A percentile compares a stretch with the other conserved stretches of the same genome.
phyloP scores from a whole-genome alignment of 2,329 filamentous ascomycete genomes.

The Fusarium sp. region DNA sequence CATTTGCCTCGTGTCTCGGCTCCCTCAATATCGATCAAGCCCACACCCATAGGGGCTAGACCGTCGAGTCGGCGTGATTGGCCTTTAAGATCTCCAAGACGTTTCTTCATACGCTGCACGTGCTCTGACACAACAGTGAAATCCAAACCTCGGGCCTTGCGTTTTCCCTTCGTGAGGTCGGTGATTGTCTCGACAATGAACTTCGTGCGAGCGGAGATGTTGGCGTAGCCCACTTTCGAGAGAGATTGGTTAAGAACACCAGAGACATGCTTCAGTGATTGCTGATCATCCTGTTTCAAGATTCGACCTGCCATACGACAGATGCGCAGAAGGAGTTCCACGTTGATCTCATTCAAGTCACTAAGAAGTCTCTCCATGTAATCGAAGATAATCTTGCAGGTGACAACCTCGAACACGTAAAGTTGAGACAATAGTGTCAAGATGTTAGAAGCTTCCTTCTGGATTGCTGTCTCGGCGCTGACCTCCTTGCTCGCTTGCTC shows the following conservation, averaged over 20 bases:
- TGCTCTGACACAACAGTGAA: conserved; percentile 83
- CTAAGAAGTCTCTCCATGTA: conserved; percentile 83
- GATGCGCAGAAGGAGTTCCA: conserved; percentile 86
- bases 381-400: conserved; percentile 87
- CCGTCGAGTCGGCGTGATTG: conserved; percentile 72
- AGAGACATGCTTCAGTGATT: conserved; percentile 89
- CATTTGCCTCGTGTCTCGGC: conserved; percentile 92
- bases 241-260: conserved; percentile 80
- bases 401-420: conserved; percentile 92
- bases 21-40: conserved; percentile 83
- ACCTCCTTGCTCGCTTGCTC: conserved; percentile 56
- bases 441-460: conserved; percentile 72
- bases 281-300: conserved; percentile 88
- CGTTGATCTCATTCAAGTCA: conserved; percentile 84
- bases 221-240: conserved; percentile 73
- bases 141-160: conserved; percentile 79
- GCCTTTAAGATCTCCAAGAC: conserved; percentile 79
- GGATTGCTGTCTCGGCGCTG: conserved; percentile 55
- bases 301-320: conserved; percentile 86
- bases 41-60: conserved; percentile 84
- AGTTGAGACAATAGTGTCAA: conserved; percentile 86
- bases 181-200: conserved; percentile 99
- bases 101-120: conserved; percentile 88
- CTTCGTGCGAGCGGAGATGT: conserved; percentile 86
- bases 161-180: conserved; percentile 92